A percentile compares a stretch with the other conserved stretches of the same genome.
Evolutionary conservation across 2,329 filamentous ascomycete genomes (phyloP).

Genomic region (Trichophyton schoenleinii): DNA sequence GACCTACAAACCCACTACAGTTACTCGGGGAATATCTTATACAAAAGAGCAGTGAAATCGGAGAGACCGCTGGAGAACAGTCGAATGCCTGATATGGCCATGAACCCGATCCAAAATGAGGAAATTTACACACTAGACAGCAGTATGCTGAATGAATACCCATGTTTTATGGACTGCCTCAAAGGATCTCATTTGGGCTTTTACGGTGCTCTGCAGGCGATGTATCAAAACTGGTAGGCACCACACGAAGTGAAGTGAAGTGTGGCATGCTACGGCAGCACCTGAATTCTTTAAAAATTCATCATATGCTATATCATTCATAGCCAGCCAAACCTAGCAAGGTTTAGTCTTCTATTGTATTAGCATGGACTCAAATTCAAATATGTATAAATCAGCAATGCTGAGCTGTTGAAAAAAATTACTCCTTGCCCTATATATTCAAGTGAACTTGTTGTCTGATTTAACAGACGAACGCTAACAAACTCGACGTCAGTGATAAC

Average conservation of each 20-base stretch:
- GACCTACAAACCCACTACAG: slow-evolving; percentile 56
- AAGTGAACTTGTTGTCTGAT: neutral
- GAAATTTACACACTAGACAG: neutral
- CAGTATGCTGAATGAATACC: neutral
- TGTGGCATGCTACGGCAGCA: too few species aligned
- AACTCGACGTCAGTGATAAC: neutral
- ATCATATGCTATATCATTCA: too few species aligned
- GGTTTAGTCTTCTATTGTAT: too few species aligned
- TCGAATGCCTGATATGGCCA: neutral
- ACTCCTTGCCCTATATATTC: neutral
- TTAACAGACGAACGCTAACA: neutral
- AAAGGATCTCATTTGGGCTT: too few species aligned
- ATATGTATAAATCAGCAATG: neutral
- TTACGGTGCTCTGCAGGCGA: too few species aligned
- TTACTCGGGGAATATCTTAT: slow-evolving; percentile 59
- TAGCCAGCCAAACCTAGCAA: too few species aligned
- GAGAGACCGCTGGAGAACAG: slow-evolving; percentile 26
- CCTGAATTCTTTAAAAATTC: too few species aligned
- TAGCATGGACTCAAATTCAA: neutral
- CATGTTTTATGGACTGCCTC: too few species aligned
- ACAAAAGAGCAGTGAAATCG: slow-evolving; percentile 54
- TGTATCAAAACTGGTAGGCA: too few species aligned
- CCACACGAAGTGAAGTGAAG: too few species aligned
- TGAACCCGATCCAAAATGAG: too few species aligned
- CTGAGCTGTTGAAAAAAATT: neutral